Evolutionary conservation across 805 yeast genomes (phyloP).

Genomic region (Candida peoriensis): DNA sequence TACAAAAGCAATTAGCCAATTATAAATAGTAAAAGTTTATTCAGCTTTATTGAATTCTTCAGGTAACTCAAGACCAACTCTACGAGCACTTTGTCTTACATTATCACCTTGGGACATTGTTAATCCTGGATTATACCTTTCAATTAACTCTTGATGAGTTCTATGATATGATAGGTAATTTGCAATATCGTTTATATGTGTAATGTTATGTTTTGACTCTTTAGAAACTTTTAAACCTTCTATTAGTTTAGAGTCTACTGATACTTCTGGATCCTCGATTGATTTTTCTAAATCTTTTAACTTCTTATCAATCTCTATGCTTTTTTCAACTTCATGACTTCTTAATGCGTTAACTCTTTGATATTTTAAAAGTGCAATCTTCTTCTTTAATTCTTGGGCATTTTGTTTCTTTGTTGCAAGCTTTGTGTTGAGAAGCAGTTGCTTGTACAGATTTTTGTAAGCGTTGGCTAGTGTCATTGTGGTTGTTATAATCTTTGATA

Average conservation of each 20-base stretch:
- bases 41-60: conserved; percentile 19
- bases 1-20: background rate
- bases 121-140: conserved; percentile 82
- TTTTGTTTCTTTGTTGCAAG: conserved; percentile 21
- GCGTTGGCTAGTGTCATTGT: conserved; percentile 14
- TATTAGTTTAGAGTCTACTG: conserved; percentile 8
- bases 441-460: conserved; percentile 15
- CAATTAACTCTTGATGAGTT: conserved; percentile 70
- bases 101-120: conserved; percentile 74
- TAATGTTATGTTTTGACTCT: conserved; percentile 16
- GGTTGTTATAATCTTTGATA: too few species aligned
- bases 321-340: conserved; percentile 15
- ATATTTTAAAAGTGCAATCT: conserved; percentile 21
- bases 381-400: conserved; percentile 21
- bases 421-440: conserved; percentile 20
- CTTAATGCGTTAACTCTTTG: conserved; percentile 23
- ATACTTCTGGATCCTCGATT: conserved; percentile 15
- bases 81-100: conserved; percentile 72
- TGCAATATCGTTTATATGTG: conserved; percentile 54
- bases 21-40: background rate
- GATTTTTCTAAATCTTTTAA: conserved; percentile 14
- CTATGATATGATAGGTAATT: conserved; percentile 68
- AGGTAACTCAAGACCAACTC: conserved; percentile 82
- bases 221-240: conserved; percentile 14
- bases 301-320: conserved; percentile 17